A percentile compares a stretch with the other conserved stretches of the same genome.
phyloP scores from a whole-genome alignment of 1,139 yeast species.

The Suhomyces yuchorum region DNA sequence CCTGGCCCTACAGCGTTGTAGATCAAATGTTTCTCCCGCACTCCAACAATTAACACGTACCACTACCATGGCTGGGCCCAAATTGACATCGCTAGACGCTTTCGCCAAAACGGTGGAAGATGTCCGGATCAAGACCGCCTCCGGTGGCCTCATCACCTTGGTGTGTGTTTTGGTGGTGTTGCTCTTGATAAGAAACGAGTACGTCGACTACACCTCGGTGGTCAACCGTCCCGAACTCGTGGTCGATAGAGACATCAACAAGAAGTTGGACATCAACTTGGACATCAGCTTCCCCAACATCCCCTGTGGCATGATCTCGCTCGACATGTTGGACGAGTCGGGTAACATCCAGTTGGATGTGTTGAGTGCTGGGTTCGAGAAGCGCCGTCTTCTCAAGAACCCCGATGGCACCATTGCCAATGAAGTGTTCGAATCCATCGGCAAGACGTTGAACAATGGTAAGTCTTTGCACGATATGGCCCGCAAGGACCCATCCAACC shows the following conservation, averaged over 20 bases:
- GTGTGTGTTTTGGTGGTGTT: conserved; percentile 64
- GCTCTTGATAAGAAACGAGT: conserved; percentile 70
- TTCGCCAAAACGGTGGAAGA: conserved; percentile 95
- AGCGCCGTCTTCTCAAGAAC: conserved; percentile 57
- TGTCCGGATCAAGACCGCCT: conserved; percentile 80
- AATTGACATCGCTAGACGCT: conserved; percentile 75
- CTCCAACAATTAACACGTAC: conserved; percentile 3
- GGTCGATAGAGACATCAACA: conserved; percentile 82
- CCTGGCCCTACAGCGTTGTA: not conserved
- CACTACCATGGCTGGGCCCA: conserved; percentile 27
- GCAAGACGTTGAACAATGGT: conserved; percentile 27
- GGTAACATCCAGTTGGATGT: conserved; percentile 84
- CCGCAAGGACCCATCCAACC: conserved; percentile 41
- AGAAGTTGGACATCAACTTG: conserved; percentile 72
- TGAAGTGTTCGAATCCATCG: conserved; percentile 29
- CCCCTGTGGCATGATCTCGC: conserved; percentile 69
- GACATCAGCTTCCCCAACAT: conserved; percentile 80
- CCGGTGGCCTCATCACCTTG: conserved; percentile 88
- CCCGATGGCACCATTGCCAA: conserved; percentile 26
- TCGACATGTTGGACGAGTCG: conserved; percentile 68
- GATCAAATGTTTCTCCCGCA: not conserved
- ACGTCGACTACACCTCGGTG: conserved; percentile 68
- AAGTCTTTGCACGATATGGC: conserved; percentile 37
- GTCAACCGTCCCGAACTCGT: conserved; percentile 79
- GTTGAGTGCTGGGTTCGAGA: conserved; percentile 67